Evolutionary conservation across 331 rosid species (phyloP), one percentile per base, ranked within the genome.

Genomic region (Quercus tomentella): DNA sequence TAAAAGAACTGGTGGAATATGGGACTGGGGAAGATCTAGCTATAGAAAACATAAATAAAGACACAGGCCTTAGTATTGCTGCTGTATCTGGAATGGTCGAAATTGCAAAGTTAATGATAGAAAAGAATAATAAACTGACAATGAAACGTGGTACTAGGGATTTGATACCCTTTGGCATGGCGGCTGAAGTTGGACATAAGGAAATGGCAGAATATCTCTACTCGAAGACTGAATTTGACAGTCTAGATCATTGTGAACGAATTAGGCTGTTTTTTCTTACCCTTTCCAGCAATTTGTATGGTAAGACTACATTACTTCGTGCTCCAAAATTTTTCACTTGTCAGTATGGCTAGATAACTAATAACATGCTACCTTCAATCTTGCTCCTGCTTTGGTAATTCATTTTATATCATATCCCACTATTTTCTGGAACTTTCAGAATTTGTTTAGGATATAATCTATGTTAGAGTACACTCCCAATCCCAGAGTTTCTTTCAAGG

Each of bases 61-160:
- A 71, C 28, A 79, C 82, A 7, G 72, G 37, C 71, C 54, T 79
- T 26, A 11, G 10, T 23, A 62, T 62, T 15, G 69, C 69, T 62
- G 69, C 41, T 28, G 69, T 16, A 4, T 62, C 69, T 15, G 69
- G 69, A 62, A 28, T 15, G 69, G 20, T 62, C 21, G 69, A 62
- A 62, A 15, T 26, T 28, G 69, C 69, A 15, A 15, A 28, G 4
- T 28, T 62, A 15, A 12, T 62, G 16, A 33, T 62, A 5, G 2
- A 2, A 62, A 62, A 15, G 69, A 62, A 28, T 62, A 12, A 2
- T 2, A 2, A 26, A 5, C n/a, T 62, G 21, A 14, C 21, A 26
- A 5, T 15, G 69, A 14, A 14, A 1, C 69, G 41, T 5, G 69
- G 69, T 28, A 62, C 10, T 12, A 15, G 12, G 16, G 21, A 3